phyloP scores from a whole-genome alignment of 371 early-diverging fungal genomes.

The Racocetra persica region DNA sequence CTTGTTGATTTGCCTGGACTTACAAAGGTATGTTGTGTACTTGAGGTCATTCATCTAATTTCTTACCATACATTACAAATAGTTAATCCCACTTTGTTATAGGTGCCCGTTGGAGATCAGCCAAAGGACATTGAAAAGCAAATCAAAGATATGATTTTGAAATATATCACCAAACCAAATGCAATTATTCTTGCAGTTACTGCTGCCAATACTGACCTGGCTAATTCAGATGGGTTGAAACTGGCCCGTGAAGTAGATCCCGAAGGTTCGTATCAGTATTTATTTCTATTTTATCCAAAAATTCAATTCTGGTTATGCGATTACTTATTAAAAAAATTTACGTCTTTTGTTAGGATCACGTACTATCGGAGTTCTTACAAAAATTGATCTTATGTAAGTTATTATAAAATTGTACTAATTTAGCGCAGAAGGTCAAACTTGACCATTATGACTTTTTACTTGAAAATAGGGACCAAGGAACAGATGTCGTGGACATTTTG shows the following conservation, averaged over 20 bases:
- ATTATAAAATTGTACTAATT: background rate
- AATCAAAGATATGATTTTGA: constrained; percentile 96
- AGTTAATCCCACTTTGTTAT: constrained; percentile 44
- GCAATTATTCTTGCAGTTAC: constrained; percentile 98
- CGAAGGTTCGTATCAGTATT: constrained; percentile 66
- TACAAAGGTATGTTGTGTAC: constrained; percentile 72
- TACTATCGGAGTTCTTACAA: constrained; percentile 99
- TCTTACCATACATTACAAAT: no score
- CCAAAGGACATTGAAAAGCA: constrained; percentile 98
- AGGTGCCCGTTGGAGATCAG: constrained; percentile 97
- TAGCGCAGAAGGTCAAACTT: background rate
- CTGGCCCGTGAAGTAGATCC: constrained; percentile 98
- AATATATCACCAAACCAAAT: constrained; percentile 95
- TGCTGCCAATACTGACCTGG: constrained; percentile 97
- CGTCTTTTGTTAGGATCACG: constrained; percentile 58
- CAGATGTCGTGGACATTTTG: constrained; percentile 98
- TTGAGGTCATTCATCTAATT: background rate
- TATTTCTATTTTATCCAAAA: background rate
- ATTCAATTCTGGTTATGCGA: background rate
- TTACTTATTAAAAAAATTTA: background rate
- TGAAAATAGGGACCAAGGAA: constrained; percentile 86
- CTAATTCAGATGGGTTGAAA: constrained; percentile 98
- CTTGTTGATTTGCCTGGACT: constrained; percentile 98
- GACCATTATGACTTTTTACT: background rate
- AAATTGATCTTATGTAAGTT: constrained; percentile 95